phyloP scores from a whole-genome alignment of 139 green algal species.

The Astrephomene gubernaculifera region DNA sequence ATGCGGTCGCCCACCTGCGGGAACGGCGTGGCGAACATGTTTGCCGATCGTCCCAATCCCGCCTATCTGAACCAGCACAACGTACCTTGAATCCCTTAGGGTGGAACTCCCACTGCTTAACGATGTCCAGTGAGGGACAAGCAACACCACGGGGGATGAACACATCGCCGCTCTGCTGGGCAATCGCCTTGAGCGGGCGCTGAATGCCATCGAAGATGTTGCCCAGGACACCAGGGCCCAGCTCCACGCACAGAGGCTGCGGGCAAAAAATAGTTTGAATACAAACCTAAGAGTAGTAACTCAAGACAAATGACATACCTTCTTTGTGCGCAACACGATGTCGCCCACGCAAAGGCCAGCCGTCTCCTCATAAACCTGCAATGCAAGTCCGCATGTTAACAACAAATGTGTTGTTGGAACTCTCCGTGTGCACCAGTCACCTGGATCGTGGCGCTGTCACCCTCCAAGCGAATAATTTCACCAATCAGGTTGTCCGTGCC shows the following conservation, averaged over 20 bases:
- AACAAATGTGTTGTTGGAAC: background rate
- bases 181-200: conserved; percentile 96
- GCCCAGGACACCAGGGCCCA: conserved; percentile 95
- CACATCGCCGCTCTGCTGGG: conserved; percentile 76
- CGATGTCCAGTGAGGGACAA: conserved; percentile 89
- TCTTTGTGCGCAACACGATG: conserved; percentile 88
- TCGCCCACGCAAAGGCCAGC: conserved; percentile 96
- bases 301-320: conserved; percentile 62
- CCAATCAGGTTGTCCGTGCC: conserved; percentile 95
- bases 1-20: conserved; percentile 91
- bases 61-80: background rate
- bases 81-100: conserved; percentile 88
- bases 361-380: conserved; percentile 98
- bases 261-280: background rate
- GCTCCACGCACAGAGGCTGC: conserved; percentile 95
- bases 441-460: conserved; percentile 97
- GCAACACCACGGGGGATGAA: conserved; percentile 99
- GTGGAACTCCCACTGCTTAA: conserved; percentile 92
- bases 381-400: background rate
- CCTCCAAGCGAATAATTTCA: conserved; percentile 99
- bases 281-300: too few species aligned
- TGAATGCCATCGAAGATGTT: conserved; percentile 99
- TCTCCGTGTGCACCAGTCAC: too few species aligned
- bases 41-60: background rate
- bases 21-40: background rate